These are phyloP conservation scores for Fraxinus floribunda DNA, from an alignment of 305 asterid genomes.

Conservation along the genomic window DNA sequence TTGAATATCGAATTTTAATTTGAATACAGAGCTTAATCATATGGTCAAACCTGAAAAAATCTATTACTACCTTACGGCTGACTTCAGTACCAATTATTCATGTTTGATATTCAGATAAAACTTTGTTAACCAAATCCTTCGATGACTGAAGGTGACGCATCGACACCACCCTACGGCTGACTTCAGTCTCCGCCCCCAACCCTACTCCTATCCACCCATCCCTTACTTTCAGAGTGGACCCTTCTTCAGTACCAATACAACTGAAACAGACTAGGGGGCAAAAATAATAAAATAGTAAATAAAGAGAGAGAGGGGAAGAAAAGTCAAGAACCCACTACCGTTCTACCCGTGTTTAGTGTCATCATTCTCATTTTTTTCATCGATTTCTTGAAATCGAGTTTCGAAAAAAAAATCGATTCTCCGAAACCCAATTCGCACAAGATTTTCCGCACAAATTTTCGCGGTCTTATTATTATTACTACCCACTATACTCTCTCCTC, in stretches of 20 bases:
- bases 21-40: neutral
- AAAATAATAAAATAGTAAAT: neutral
- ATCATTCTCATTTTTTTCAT: slow-evolving; percentile 11
- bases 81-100: no score
- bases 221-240: neutral
- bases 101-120: no score
- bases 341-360: slow-evolving; percentile 44
- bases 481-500: slow-evolving; percentile 2
- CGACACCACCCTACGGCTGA: slow-evolving; percentile 16
- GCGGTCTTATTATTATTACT: slow-evolving; percentile 31
- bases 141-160: slow-evolving; percentile 37
- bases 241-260: neutral
- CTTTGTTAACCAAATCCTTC: slow-evolving; percentile 34
- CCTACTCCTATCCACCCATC: neutral
- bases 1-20: no score
- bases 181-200: neutral
- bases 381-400: neutral
- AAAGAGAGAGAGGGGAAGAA: neutral
- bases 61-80: no score
- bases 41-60: no score
- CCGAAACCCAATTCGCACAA: slow-evolving; percentile 27
- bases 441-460: slow-evolving; percentile 21
- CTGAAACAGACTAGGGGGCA: neutral
- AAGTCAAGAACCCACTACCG: slow-evolving; percentile 36
- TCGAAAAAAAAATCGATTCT: slow-evolving; percentile 31